Conservation (phyloP, 2,329 filamentous ascomycete genomes). For the Colletotrichum abscissum region DNA sequence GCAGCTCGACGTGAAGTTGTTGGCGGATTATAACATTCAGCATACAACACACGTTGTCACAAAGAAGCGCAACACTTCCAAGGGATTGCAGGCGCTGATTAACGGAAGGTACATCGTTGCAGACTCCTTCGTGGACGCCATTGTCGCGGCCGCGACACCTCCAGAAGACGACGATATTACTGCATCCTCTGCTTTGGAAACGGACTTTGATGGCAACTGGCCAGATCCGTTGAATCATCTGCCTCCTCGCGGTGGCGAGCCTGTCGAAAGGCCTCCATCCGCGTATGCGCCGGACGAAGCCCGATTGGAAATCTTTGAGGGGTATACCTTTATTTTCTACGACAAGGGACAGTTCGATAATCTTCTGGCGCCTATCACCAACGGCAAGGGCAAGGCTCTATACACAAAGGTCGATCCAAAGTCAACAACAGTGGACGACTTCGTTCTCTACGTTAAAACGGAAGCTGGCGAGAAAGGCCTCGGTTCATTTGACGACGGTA, state of each 20-base stretch:
- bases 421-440: constrained; percentile 77
- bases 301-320: constrained; percentile 81
- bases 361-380: constrained; percentile 78
- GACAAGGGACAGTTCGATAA: constrained; percentile 80
- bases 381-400: constrained; percentile 85
- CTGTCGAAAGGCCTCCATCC: constrained; percentile 73
- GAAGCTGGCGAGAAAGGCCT: constrained; percentile 80
- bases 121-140: constrained; percentile 77
- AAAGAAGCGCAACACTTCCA: constrained; percentile 89
- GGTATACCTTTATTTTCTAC: constrained; percentile 91
- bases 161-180: constrained; percentile 59
- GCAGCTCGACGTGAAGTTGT: constrained; percentile 88
- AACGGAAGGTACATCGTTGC: constrained; percentile 83
- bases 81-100: constrained; percentile 87
- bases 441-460: constrained; percentile 80
- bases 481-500: constrained; percentile 72
- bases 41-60: constrained; percentile 89
- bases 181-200: constrained; percentile 71
- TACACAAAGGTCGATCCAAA: constrained; percentile 70
- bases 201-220: constrained; percentile 84
- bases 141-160: constrained; percentile 70
- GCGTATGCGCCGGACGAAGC: constrained; percentile 76
- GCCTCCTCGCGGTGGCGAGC: constrained; percentile 81
- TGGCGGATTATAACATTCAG: constrained; percentile 75
- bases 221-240: constrained; percentile 79